Evolutionary conservation across 1,284 basidiomycete species (phyloP).

Genomic region (Ceratobasidium sp.): DNA sequence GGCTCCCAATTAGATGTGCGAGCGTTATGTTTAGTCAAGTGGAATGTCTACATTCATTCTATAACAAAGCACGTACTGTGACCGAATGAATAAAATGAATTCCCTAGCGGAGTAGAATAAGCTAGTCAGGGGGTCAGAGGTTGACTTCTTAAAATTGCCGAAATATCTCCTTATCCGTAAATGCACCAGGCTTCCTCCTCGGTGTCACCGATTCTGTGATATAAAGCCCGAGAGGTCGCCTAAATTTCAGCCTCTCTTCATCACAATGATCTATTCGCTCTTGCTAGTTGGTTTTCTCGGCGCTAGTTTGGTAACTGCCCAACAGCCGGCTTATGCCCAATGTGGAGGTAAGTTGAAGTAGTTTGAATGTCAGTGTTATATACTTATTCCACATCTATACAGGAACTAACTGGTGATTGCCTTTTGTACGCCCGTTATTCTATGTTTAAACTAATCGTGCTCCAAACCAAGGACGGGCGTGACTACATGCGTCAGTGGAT

Average conservation of each 20-base stretch:
- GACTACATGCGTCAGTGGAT: constrained; percentile 39
- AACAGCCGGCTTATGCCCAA: constrained; percentile 38
- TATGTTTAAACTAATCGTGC: background rate
- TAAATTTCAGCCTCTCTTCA: background rate
- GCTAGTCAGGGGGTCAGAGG: constrained; percentile 4
- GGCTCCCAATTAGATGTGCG: constrained; percentile 59
- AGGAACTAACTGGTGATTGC: constrained; percentile 30
- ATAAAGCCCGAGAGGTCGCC: constrained; percentile 3
- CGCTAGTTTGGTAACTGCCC: constrained; percentile 18
- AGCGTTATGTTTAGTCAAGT: background rate
- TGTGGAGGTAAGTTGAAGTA: constrained; percentile 30
- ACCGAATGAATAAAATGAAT: constrained; percentile 12
- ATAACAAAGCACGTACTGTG: background rate
- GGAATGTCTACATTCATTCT: background rate
- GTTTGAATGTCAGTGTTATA: background rate
- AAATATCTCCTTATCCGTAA: constrained; percentile 42
- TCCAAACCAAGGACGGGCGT: constrained; percentile 34
- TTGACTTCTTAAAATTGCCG: constrained; percentile 3
- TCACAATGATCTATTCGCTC: constrained; percentile 17
- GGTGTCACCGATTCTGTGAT: constrained; percentile 23
- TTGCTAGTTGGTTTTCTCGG: constrained; percentile 5
- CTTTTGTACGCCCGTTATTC: background rate
- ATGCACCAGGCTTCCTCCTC: constrained; percentile 41
- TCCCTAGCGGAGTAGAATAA: background rate
- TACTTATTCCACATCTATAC: background rate